Evolutionary conservation across 1,284 basidiomycete species (phyloP).

Genomic region (Cerrena zonata): DNA sequence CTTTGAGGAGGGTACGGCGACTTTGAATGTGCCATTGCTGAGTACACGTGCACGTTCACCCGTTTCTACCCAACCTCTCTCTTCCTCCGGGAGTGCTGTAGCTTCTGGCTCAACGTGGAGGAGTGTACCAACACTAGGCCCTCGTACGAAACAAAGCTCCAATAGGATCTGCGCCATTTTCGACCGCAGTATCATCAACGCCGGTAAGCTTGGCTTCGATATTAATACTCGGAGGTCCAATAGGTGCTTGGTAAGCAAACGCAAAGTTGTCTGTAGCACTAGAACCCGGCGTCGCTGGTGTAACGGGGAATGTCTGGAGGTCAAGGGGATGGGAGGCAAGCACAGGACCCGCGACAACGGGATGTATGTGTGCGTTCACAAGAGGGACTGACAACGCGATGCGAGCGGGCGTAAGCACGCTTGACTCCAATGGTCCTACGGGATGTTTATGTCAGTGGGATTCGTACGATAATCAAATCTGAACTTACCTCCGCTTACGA

Average conservation of each 20-base stretch:
- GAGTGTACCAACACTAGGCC: constrained; percentile 47
- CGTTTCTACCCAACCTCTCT: constrained; percentile 25
- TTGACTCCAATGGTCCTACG: constrained; percentile 32
- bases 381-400: constrained; percentile 68
- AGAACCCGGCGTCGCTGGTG: constrained; percentile 14
- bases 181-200: constrained; percentile 57
- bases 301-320: constrained; percentile 58
- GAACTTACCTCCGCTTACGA: constrained; percentile 57
- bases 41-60: constrained; percentile 26
- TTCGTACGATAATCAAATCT: background rate
- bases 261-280: constrained; percentile 27
- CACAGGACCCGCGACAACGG: constrained; percentile 59
- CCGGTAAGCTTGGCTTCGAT: constrained; percentile 65
- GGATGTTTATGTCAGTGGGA: background rate
- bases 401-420: constrained; percentile 51
- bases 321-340: constrained; percentile 72
- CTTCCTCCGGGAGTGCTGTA: constrained; percentile 18
- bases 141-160: constrained; percentile 34
- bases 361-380: constrained; percentile 55
- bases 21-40: constrained; percentile 30
- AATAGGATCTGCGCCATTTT: constrained; percentile 42
- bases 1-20: constrained; percentile 9
- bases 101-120: constrained; percentile 39
- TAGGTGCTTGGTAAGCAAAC: constrained; percentile 42
- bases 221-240: constrained; percentile 69